Percentiles rank a stretch among this genome's conserved stretches.
Conservation (phyloP, 2,329 filamentous ascomycete genomes). For the Teratosphaeria epicoccoides region DNA sequence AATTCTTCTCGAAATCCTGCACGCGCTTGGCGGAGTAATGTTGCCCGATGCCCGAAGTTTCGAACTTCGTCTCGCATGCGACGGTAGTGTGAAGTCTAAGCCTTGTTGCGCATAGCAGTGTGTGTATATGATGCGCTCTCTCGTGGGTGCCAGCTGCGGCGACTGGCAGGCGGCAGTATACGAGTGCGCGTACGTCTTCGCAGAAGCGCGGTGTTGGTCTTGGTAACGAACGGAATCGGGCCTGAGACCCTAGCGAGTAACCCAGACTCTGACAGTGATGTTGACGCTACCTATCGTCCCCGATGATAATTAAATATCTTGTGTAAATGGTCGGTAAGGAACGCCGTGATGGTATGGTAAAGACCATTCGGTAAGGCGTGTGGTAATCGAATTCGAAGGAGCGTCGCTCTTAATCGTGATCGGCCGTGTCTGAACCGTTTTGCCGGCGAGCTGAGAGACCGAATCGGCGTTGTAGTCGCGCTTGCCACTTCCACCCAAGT, state of each 20-base stretch:
- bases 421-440: no score
- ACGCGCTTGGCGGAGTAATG: background rate
- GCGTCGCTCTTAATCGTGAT: no score
- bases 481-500: background rate
- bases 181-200: constrained; percentile 15
- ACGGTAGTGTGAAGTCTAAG: background rate
- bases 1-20: background rate
- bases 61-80: background rate
- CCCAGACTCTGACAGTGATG: no score
- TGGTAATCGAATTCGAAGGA: background rate
- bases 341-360: background rate
- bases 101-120: background rate
- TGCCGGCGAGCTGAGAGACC: no score
- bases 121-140: background rate
- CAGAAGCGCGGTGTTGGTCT: constrained; percentile 13
- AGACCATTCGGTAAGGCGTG: background rate
- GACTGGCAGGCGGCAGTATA: background rate
- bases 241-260: background rate
- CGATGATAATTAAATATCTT: background rate
- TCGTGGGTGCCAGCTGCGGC: constrained; percentile 3
- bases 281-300: background rate
- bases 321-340: background rate
- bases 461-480: no score
- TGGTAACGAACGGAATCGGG: constrained; percentile 23
- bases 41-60: background rate